Evolutionary conservation across 495 filamentous ascomycete genomes (phyloP).

Genomic region (Penicillium coprophilum): DNA sequence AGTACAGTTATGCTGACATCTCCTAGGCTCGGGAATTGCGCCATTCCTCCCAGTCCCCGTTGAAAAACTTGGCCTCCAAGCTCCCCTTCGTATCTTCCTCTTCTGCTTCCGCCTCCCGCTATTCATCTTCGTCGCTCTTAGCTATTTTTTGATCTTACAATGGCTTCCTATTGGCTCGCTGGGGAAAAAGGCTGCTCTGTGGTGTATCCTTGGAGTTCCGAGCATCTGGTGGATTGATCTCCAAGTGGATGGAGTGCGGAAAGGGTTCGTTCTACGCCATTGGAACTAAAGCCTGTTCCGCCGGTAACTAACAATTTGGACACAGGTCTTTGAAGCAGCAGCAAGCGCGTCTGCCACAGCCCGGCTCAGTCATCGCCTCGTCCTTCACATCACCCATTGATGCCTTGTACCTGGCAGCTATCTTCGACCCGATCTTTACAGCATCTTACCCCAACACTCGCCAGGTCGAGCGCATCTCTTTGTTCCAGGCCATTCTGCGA

Average conservation of each 20-base stretch:
- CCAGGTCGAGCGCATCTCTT: constrained; percentile 71
- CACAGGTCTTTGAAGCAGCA: constrained; percentile 58
- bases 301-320: not conserved
- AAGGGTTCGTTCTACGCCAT: constrained; percentile 57
- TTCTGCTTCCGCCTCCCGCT: constrained; percentile 79
- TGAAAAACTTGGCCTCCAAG: constrained; percentile 56
- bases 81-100: constrained; percentile 65
- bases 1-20: constrained; percentile 7
- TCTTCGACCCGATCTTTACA: constrained; percentile 95
- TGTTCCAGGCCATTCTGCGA: constrained; percentile 68
- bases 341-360: constrained; percentile 69
- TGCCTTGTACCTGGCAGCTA: constrained; percentile 89
- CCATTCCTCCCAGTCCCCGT: constrained; percentile 84
- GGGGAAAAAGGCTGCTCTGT: constrained; percentile 77
- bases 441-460: constrained; percentile 70
- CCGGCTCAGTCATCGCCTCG: constrained; percentile 77
- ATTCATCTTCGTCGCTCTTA: constrained; percentile 62
- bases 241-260: constrained; percentile 91
- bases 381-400: constrained; percentile 92
- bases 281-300: not conserved
- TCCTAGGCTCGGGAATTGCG: constrained; percentile 86
- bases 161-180: constrained; percentile 82
- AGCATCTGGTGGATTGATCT: constrained; percentile 98
- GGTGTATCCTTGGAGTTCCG: constrained; percentile 80
- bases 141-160: constrained; percentile 80